Evolutionary conservation across 805 yeast genomes (phyloP).

Genomic region (Candida easanensis): DNA sequence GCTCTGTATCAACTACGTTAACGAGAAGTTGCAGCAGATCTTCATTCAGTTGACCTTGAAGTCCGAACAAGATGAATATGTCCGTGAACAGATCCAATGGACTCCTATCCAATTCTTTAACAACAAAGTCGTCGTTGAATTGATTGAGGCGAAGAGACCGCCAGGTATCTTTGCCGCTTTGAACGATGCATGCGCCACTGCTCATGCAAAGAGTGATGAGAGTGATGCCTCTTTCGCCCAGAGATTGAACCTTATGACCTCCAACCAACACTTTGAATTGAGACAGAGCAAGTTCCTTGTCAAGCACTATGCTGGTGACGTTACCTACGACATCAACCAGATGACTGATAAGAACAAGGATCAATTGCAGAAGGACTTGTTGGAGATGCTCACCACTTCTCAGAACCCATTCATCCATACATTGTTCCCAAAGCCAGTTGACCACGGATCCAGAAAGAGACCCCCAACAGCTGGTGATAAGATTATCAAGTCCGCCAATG

Average conservation of each 20-base stretch:
- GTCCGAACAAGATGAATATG: constrained; percentile 97
- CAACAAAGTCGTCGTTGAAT: constrained; percentile 93
- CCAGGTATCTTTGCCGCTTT: constrained; percentile 96
- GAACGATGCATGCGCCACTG: constrained; percentile 96
- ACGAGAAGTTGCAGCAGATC: constrained; percentile 94
- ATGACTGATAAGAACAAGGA: constrained; percentile 98
- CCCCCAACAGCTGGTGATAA: constrained; percentile 97
- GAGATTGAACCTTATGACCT: constrained; percentile 78
- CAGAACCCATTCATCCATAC: constrained; percentile 56
- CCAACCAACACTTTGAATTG: constrained; percentile 84
- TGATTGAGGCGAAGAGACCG: constrained; percentile 90
- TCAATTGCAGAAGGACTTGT: constrained; percentile 81
- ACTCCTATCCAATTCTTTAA: constrained; percentile 96
- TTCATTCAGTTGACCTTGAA: constrained; percentile 93
- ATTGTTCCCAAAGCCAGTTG: constrained; percentile 64
- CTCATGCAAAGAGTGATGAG: constrained; percentile 95
- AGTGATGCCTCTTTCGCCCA: constrained; percentile 97
- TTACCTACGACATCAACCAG: constrained; percentile 79
- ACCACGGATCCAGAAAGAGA: constrained; percentile 68
- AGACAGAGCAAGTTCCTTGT: constrained; percentile 84
- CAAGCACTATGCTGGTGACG: constrained; percentile 99
- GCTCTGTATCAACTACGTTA: constrained; percentile 91
- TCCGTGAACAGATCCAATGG: constrained; percentile 94
- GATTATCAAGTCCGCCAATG: constrained; percentile 88
- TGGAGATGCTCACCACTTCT: constrained; percentile 75